Conservation (phyloP, 352 stramenopile species). For the Phytophthora ohioensis region DNA sequence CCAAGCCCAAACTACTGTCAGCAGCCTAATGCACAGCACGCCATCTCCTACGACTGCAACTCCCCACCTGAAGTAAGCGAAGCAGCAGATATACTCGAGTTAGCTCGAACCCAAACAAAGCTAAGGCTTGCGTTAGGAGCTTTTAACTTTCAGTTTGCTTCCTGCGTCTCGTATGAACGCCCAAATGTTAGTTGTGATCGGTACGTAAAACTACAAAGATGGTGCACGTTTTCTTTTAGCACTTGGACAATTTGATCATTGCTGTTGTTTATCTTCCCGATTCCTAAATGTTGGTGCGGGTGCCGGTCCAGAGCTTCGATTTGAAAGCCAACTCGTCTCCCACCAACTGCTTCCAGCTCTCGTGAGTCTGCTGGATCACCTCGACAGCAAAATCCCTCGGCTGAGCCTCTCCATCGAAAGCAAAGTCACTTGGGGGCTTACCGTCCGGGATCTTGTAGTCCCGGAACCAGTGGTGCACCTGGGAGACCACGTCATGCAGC, state of each 20-base stretch:
- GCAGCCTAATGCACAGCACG: no score
- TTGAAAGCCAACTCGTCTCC: slow-evolving; percentile 53
- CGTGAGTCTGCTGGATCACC: slow-evolving; percentile 91
- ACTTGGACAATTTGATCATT: not conserved
- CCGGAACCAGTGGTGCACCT: slow-evolving; percentile 96
- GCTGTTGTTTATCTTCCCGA: not conserved
- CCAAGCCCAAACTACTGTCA: no score
- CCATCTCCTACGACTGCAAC: no score
- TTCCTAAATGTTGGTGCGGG: slow-evolving; percentile 38
- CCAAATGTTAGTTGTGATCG: no score
- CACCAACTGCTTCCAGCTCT: slow-evolving; percentile 89
- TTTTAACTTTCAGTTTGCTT: no score
- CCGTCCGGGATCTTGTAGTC: slow-evolving; percentile 99
- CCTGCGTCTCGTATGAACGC: no score
- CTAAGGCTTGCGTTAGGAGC: no score
- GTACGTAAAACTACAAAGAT: not conserved
- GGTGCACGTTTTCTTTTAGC: not conserved
- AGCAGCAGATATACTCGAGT: no score
- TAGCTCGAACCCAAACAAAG: no score
- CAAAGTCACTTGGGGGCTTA: slow-evolving; percentile 99
- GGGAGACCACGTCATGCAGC: slow-evolving; percentile 71
- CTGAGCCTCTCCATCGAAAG: slow-evolving; percentile 96
- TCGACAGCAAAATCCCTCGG: slow-evolving; percentile 88
- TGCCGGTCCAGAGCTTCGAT: slow-evolving; percentile 77
- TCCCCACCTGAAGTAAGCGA: no score